These are phyloP conservation scores for Phytophthora multivora DNA, from an alignment of 352 stramenopile species.

Conservation along the genomic window DNA sequence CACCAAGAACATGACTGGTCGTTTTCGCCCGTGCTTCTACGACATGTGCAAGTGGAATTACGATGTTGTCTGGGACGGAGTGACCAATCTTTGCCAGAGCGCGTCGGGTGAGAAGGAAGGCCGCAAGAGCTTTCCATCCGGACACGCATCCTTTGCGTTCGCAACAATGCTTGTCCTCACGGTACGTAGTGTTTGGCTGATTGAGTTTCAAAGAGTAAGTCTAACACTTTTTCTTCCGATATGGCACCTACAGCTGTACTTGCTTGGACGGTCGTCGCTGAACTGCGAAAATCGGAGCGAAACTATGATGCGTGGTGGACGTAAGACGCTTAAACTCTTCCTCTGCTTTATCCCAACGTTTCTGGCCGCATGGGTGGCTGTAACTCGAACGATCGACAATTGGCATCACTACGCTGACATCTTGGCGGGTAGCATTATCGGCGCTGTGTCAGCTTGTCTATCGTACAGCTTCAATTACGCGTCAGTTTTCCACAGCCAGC, in stretches of 20 bases:
- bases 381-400: conserved; percentile 86
- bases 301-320: conserved; percentile 54
- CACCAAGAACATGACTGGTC: conserved; percentile 79
- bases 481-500: conserved; percentile 63
- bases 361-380: conserved; percentile 70
- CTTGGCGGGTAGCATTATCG: conserved; percentile 67
- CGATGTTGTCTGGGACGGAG: conserved; percentile 70
- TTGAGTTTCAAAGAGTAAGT: no score
- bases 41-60: conserved; percentile 87
- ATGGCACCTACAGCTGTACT: conserved; percentile 64
- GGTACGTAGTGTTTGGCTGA: conserved; percentile 24
- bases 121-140: conserved; percentile 83
- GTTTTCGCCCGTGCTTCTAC: conserved; percentile 84
- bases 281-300: conserved; percentile 65
- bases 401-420: conserved; percentile 87
- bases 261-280: conserved; percentile 72
- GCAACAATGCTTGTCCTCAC: conserved; percentile 85
- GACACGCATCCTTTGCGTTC: conserved; percentile 78
- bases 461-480: conserved; percentile 77
- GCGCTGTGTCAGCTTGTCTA: conserved; percentile 52
- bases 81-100: conserved; percentile 69
- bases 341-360: conserved; percentile 74
- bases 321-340: conserved; percentile 78
- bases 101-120: conserved; percentile 69
- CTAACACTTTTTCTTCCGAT: conserved; percentile 33